Evolutionary conservation across 768 basidiomycete species (phyloP), one percentile per base, ranked within the genome.

Genomic region (Lactarius quietus): DNA sequence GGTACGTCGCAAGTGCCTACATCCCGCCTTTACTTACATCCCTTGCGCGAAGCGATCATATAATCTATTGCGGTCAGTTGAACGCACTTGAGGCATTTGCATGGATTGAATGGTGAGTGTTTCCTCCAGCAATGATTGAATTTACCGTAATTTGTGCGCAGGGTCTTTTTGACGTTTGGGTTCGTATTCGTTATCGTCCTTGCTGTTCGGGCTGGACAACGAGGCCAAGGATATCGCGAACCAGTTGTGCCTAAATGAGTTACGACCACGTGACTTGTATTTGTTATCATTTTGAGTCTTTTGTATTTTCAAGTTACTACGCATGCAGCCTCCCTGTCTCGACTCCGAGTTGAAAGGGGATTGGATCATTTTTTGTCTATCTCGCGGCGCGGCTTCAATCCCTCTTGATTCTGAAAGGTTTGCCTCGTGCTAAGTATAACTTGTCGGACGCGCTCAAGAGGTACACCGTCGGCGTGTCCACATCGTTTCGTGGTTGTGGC

Each of bases 61-160:
- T 60, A 20, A 28, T 69, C 28, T 69, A 65, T 57, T 70, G 69
- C 36, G 52, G 64, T 36, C 67, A 68, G 55, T 28, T 62, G 26
- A 68, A 65, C 41, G 61, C 69, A 28, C 63, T 69, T 20, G 67
- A 68, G 41, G 67, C 64, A 6, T 70, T 70, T 69, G 69, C 69
- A 14, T 70, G 69, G 69, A 58, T 70, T 6, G 64, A 65, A 58
- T 70, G 69, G 69, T 70, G 58, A 29, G 67, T 41, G n/a, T 17
- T 10, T n/a, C 38, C 20, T 12, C 33, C 12, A 3, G 14, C 3
- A 8, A 26, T 12, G 7, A 6, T 10, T 6, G n/a, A 14, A 4
- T 26, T 38, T 1, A 57, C n/a, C 31, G 31, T 45, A 33, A 48
- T 15, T 60, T 10, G 14, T 67, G n/a, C 45, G 17, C 57, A 69